Percentiles rank a stretch among this genome's conserved stretches.
These are phyloP conservation scores for Juncus inflexus DNA, from an alignment of 176 grass and related monocot genomes.

Conservation along the genomic window DNA sequence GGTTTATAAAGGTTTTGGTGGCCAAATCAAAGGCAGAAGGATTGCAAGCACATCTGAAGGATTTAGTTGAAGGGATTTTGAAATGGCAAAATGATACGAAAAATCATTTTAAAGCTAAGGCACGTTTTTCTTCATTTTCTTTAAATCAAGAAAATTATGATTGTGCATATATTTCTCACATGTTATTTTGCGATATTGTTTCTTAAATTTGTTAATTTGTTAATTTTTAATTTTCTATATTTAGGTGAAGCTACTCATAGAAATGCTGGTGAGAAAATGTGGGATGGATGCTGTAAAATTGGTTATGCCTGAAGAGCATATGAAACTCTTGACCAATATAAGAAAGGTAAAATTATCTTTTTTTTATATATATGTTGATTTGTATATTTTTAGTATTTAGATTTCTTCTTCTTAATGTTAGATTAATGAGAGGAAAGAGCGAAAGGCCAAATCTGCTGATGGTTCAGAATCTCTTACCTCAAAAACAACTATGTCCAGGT, in stretches of 20 bases:
- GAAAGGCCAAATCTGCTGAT: constrained; percentile 63
- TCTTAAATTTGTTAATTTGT: not conserved
- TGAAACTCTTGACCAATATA: constrained; percentile 87
- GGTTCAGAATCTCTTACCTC: constrained; percentile 57
- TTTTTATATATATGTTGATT: constrained; percentile 4
- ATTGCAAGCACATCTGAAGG: constrained; percentile 64
- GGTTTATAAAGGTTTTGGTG: constrained; percentile 86
- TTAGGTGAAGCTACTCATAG: constrained; percentile 83
- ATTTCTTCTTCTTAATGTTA: constrained; percentile 27
- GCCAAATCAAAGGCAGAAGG: constrained; percentile 80
- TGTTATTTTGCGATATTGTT: not conserved
- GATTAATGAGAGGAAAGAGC: constrained; percentile 78
- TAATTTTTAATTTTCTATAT: constrained; percentile 10
- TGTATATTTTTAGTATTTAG: not conserved
- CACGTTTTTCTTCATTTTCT: constrained; percentile 33
- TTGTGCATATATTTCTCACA: not conserved
- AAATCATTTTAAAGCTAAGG: constrained; percentile 93
- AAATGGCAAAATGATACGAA: constrained; percentile 71
- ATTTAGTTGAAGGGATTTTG: constrained; percentile 65
- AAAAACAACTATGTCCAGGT: constrained; percentile 68
- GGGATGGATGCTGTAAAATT: constrained; percentile 88
- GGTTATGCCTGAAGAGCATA: constrained; percentile 94
- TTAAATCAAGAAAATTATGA: constrained; percentile 1
- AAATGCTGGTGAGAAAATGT: constrained; percentile 95
- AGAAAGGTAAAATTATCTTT: constrained; percentile 54